These are phyloP conservation scores for Pleurotus citrinopileatus DNA, from an alignment of 768 basidiomycete species.

Conservation along the genomic window DNA sequence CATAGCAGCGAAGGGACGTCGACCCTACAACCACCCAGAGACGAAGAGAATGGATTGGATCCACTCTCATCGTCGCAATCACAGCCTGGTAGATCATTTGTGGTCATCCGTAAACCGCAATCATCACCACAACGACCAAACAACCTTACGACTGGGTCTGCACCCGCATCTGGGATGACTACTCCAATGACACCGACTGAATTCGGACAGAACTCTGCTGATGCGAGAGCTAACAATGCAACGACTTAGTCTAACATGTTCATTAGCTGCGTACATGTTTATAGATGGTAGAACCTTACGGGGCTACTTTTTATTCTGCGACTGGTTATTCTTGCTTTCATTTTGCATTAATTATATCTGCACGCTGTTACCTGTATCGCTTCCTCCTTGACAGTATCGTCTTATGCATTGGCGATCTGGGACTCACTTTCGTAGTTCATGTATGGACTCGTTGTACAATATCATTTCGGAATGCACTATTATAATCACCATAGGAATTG, in stretches of 20 bases:
- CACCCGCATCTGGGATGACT: not conserved
- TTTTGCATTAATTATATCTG: not conserved
- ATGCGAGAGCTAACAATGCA: constrained; percentile 16
- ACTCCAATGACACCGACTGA: not conserved
- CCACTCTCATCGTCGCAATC: constrained; percentile 21
- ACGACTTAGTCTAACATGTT: constrained; percentile 13
- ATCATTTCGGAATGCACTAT: constrained; percentile 7
- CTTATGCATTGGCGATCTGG: not conserved
- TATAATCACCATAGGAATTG: constrained; percentile 14
- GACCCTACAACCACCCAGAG: constrained; percentile 24
- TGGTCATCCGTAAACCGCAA: constrained; percentile 59
- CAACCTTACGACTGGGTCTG: constrained; percentile 19
- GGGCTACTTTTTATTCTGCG: too few relatives aligned
- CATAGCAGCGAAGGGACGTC: constrained; percentile 52
- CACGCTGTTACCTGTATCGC: not conserved
- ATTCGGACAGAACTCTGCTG: constrained; percentile 12
- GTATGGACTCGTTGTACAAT: constrained; percentile 9
- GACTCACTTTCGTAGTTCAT: not conserved
- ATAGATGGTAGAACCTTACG: not conserved
- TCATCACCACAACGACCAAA: constrained; percentile 31
- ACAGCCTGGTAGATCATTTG: constrained; percentile 55
- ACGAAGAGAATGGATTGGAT: constrained; percentile 31
- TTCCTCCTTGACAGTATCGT: not conserved
- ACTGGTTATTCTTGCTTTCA: constrained; percentile 8
- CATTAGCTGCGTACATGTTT: not conserved